These are phyloP conservation scores for Aschersonia sp. DNA, from an alignment of 2,329 filamentous ascomycete species.

Conservation along the genomic window DNA sequence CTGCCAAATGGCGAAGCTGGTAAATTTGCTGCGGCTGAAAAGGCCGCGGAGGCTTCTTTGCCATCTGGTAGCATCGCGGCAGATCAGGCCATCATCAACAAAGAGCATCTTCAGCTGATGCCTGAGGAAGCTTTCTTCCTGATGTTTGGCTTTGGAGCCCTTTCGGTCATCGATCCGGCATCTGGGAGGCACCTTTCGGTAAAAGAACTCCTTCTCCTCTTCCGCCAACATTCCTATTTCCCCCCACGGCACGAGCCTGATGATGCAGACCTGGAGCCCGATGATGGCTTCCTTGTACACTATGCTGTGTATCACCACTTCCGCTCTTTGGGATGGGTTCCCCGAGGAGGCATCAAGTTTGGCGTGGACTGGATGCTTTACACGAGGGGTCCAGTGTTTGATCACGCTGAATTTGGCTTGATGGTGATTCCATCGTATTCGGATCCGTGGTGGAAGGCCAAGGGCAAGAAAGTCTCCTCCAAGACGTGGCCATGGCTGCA, in stretches of 20 bases:
- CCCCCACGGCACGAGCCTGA: conserved; percentile 33
- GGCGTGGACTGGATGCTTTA: conserved; percentile 92
- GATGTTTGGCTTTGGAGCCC: conserved; percentile 60
- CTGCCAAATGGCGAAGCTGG: neutral
- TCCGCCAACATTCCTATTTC: conserved; percentile 55
- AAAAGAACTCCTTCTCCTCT: conserved; percentile 47
- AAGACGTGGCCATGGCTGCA: conserved; percentile 74
- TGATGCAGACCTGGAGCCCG: conserved; percentile 40
- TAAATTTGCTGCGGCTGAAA: neutral
- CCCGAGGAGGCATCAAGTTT: conserved; percentile 86
- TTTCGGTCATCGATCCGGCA: conserved; percentile 43
- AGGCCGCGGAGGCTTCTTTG: neutral
- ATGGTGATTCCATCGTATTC: conserved; percentile 73
- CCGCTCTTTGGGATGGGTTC: conserved; percentile 86
- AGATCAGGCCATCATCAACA: conserved; percentile 22
- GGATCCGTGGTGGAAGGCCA: conserved; percentile 54
- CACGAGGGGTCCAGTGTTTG: conserved; percentile 80
- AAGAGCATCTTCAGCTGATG: conserved; percentile 83
- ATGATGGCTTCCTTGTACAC: conserved; percentile 72
- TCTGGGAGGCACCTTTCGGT: conserved; percentile 32
- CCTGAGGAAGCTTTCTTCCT: conserved; percentile 89
- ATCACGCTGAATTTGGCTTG: conserved; percentile 86
- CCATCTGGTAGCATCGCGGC: neutral
- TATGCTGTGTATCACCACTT: conserved; percentile 95
- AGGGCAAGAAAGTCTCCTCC: conserved; percentile 32